Evolutionary conservation across 768 basidiomycete genomes (phyloP), one percentile per base, ranked within the genome.

Genomic region (Grammothele lineata): DNA sequence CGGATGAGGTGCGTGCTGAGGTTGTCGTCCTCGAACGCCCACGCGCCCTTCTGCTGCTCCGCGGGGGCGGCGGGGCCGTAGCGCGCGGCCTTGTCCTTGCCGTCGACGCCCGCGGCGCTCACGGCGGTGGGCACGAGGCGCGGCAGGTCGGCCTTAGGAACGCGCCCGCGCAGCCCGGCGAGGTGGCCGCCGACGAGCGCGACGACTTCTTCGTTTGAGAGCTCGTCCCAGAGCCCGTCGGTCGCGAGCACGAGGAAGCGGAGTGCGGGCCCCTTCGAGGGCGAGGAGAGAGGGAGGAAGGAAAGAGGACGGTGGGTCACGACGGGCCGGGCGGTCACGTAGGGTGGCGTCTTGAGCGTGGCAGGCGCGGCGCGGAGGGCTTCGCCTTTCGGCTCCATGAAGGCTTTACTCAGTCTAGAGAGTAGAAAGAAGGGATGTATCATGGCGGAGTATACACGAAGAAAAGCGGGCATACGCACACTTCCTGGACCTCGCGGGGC

Each of bases 211-310:
- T 90, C 81, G 23, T 90, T 91, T 34, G 73, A 67, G 37, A 79
- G 66, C 41, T 70, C 63, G 59, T 79, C 71, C 80, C 81, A 62
- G 21, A 65, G 53, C n/a, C 77, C 77, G 55, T 96, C 92, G 0
- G 92, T 96, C 2, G 92, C 92, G 37, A 96, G 78, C 37, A 96
- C 87, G 44, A 96, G 60, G 67, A 96, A 96, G 50, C 83, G 81
- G 19, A 82, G 64, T 12, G 73, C 52, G 64, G 73, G 57, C 59
- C 14, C 14, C 18, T 60, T 50, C 55, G 55, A 47, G 60, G 48
- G 65, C 5, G 62, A 50, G n/a, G 56, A 37, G 14, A 59, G 49
- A 12, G 73, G 60, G 19, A 76, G 68, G 59, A 86, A 76, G 12
- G 75, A 68, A 55, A 90, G 70, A 56, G 84, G 81, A 50, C 80